phyloP scores from a whole-genome alignment of 1,284 basidiomycete species.

The Cerrena zonata region DNA sequence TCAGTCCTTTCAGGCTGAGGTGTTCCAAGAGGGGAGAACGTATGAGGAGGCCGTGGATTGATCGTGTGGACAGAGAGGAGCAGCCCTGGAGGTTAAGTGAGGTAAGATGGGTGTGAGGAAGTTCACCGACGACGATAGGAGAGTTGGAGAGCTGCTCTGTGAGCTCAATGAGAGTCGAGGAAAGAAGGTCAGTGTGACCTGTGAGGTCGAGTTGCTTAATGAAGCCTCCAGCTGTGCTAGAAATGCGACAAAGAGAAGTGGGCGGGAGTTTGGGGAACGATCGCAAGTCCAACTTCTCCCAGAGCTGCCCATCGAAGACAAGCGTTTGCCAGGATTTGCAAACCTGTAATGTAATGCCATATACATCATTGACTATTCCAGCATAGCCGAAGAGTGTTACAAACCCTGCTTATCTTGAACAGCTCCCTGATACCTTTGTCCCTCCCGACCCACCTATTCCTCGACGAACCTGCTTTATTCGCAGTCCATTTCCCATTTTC shows the following conservation, averaged over 20 bases:
- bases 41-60: constrained; percentile 68
- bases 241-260: constrained; percentile 44
- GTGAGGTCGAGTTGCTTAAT: constrained; percentile 58
- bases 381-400: constrained; percentile 13
- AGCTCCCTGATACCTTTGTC: constrained; percentile 72
- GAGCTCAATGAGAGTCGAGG: constrained; percentile 46
- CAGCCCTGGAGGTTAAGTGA: constrained; percentile 74
- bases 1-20: constrained; percentile 65
- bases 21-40: constrained; percentile 56
- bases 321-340: constrained; percentile 76
- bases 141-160: constrained; percentile 46
- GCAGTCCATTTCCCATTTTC: constrained; percentile 50
- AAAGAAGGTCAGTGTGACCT: constrained; percentile 55
- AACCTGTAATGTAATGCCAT: constrained; percentile 48
- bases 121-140: constrained; percentile 27
- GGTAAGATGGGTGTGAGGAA: constrained; percentile 56
- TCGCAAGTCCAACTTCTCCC: constrained; percentile 60
- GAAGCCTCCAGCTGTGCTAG: constrained; percentile 58
- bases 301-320: constrained; percentile 83
- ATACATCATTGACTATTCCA: not conserved
- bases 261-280: constrained; percentile 54
- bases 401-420: constrained; percentile 72
- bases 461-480: constrained; percentile 48
- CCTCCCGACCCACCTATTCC: constrained; percentile 65
- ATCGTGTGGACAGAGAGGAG: constrained; percentile 52